These are phyloP conservation scores for Alternaria sp. DNA, from an alignment of 2,329 filamentous ascomycete species.

Conservation along the genomic window DNA sequence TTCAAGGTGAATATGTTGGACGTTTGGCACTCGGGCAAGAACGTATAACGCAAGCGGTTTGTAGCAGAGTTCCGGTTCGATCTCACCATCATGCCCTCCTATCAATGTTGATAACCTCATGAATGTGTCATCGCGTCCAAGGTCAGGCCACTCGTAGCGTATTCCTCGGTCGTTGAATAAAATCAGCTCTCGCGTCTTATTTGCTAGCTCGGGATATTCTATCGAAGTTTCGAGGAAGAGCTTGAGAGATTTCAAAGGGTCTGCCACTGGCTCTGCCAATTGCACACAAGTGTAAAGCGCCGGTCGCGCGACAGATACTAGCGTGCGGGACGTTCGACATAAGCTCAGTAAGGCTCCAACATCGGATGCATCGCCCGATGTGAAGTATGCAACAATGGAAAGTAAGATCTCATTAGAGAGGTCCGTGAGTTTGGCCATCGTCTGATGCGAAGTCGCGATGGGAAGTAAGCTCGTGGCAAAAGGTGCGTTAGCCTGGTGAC, in stretches of 20 bases:
- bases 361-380: background rate
- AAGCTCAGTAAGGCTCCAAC: conserved; percentile 7
- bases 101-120: background rate
- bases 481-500: background rate
- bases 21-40: conserved; percentile 12
- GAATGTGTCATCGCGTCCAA: conserved; percentile 5
- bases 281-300: conserved; percentile 15
- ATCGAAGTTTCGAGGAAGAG: conserved; percentile 12
- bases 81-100: background rate
- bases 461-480: background rate
- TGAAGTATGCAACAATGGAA: conserved; percentile 7
- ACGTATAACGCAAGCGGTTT: conserved; percentile 9
- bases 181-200: conserved; percentile 9
- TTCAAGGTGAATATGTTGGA: conserved; percentile 6
- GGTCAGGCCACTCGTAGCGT: conserved; percentile 2
- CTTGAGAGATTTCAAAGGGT: conserved; percentile 7
- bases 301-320: conserved; percentile 14
- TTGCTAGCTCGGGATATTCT: conserved; percentile 8
- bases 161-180: conserved; percentile 2
- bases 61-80: conserved; percentile 10
- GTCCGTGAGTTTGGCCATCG: conserved; percentile 11
- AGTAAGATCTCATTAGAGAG: conserved; percentile 18
- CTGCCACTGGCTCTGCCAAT: background rate
- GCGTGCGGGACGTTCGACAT: conserved; percentile 12
- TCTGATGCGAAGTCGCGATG: background rate